Conservation (phyloP, 176 grass and related monocot genomes). For the Dactylis glomerata region DNA sequence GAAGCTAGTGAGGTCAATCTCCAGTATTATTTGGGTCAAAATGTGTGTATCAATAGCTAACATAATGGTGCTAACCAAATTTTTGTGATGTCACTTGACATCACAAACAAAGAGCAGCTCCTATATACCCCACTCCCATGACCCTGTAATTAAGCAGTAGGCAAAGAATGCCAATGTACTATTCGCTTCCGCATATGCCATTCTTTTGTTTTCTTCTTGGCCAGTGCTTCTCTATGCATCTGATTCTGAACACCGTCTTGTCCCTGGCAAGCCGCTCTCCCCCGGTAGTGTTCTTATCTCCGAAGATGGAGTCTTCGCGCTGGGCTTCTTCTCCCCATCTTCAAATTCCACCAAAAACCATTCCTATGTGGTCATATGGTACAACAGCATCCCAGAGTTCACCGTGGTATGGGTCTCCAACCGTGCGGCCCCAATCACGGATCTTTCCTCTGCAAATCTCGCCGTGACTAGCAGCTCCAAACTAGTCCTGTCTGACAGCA, state of each 20-base stretch:
- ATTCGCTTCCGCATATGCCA: neutral
- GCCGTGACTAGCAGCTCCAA: neutral
- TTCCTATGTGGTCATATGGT: conserved; percentile 50
- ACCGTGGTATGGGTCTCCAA: conserved; percentile 51
- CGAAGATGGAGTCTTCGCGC: conserved; percentile 30
- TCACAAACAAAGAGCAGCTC: too few species aligned
- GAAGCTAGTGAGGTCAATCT: too few species aligned
- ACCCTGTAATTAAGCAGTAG: neutral
- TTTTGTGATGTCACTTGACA: too few species aligned
- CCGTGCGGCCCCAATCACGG: conserved; percentile 27
- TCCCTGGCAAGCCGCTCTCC: conserved; percentile 19
- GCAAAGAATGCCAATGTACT: neutral
- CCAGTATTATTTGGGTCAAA: too few species aligned
- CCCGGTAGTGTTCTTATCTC: conserved; percentile 30
- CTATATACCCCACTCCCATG: neutral
- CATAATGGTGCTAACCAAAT: too few species aligned
- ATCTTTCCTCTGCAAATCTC: conserved; percentile 22
- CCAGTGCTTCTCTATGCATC: conserved; percentile 22
- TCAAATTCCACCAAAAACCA: neutral
- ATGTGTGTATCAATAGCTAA: too few species aligned
- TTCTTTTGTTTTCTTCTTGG: conserved; percentile 24
- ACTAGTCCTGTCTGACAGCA: conserved; percentile 17
- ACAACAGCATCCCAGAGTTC: conserved; percentile 30
- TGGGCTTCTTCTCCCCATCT: conserved; percentile 53
- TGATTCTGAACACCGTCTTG: neutral